A percentile compares a stretch with the other conserved stretches of the same genome.
These are phyloP conservation scores for Fusarium sambucinum DNA, from an alignment of 2,329 filamentous ascomycete genomes.

Conservation along the genomic window DNA sequence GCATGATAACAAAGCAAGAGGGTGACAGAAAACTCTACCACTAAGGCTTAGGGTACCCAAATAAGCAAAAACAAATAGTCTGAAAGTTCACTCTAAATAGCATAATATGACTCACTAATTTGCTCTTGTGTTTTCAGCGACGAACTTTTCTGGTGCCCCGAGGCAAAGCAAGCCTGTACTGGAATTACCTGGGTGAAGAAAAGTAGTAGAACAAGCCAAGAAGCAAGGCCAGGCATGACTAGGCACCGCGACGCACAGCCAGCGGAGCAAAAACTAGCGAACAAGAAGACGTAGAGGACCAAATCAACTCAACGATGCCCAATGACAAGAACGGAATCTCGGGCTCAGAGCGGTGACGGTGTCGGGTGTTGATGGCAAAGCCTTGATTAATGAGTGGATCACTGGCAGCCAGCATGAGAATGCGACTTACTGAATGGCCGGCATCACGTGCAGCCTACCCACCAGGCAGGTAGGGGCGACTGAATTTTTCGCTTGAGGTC, in stretches of 20 bases:
- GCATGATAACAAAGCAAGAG: slow-evolving; percentile 9
- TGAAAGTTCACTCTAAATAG: not conserved
- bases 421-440: slow-evolving; percentile 30
- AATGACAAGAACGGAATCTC: slow-evolving; percentile 41
- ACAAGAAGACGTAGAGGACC: slow-evolving; percentile 26
- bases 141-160: not conserved
- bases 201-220: not conserved
- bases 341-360: slow-evolving; percentile 46
- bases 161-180: not conserved
- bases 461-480: slow-evolving; percentile 48
- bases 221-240: slow-evolving; percentile 25
- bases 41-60: not conserved
- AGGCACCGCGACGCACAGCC: slow-evolving; percentile 31
- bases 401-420: slow-evolving; percentile 14
- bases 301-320: slow-evolving; percentile 32
- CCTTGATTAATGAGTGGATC: slow-evolving; percentile 33
- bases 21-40: not conserved
- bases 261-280: slow-evolving; percentile 25
- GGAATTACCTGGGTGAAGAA: no score
- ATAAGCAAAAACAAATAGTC: not conserved
- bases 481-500: slow-evolving; percentile 60
- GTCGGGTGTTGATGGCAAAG: slow-evolving; percentile 28
- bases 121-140: not conserved
- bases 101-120: not conserved
- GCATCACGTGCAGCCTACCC: slow-evolving; percentile 53